Evolutionary conservation across 2,329 filamentous ascomycete species (phyloP).

Genomic region (Penicillium oxalicum): DNA sequence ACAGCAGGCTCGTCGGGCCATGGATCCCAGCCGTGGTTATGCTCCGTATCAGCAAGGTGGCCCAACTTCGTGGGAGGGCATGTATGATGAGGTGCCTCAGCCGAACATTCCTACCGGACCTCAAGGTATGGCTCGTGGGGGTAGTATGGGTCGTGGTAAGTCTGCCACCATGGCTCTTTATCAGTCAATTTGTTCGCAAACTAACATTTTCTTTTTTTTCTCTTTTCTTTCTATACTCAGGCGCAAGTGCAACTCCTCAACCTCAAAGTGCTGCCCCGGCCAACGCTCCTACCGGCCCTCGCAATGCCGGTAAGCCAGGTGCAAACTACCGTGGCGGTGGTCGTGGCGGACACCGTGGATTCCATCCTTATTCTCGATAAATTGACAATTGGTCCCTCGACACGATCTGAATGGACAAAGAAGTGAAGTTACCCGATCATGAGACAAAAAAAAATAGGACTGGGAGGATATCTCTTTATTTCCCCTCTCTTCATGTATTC

Average conservation of each 20-base stretch:
- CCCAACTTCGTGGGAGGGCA: slow-evolving; percentile 90
- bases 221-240: background rate
- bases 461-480: too few relatives aligned
- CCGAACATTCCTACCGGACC: slow-evolving; percentile 58
- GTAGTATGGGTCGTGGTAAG: slow-evolving; percentile 39
- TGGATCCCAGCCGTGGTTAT: slow-evolving; percentile 35
- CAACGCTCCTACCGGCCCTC: slow-evolving; percentile 87
- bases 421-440: too few relatives aligned
- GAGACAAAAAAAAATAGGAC: too few relatives aligned
- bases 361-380: slow-evolving; percentile 65
- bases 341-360: slow-evolving; percentile 65
- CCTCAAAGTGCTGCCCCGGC: slow-evolving; percentile 56
- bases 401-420: too few relatives aligned
- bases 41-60: slow-evolving; percentile 50
- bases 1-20: slow-evolving; percentile 54
- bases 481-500: too few relatives aligned
- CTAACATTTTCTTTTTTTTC: background rate
- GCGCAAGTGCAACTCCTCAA: slow-evolving; percentile 37
- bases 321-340: slow-evolving; percentile 92
- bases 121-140: slow-evolving; percentile 42
- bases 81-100: slow-evolving; percentile 94
- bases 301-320: slow-evolving; percentile 86
- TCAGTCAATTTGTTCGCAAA: too few relatives aligned
- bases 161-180: background rate
- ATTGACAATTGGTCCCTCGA: too few relatives aligned